These are phyloP conservation scores for Kodamaea arcana DNA, from an alignment of 1,139 yeast genomes.

Conservation along the genomic window DNA sequence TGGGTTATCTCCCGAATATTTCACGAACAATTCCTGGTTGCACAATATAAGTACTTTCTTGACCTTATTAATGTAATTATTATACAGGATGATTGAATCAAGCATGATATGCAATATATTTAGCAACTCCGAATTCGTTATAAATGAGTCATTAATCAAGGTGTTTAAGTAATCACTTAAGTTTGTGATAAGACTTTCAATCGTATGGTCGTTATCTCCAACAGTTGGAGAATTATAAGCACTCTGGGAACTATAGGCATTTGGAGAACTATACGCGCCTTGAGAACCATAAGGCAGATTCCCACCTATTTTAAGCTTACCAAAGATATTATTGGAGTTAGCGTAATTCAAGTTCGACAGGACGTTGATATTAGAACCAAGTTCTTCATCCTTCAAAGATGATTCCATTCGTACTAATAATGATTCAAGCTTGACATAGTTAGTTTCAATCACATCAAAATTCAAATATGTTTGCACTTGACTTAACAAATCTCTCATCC, in stretches of 20 bases:
- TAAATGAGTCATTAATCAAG: slow-evolving; percentile 61
- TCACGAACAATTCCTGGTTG: slow-evolving; percentile 42
- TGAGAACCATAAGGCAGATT: slow-evolving; percentile 7
- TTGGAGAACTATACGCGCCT: slow-evolving; percentile 3
- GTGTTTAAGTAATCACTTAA: slow-evolving; percentile 62
- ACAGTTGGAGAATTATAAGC: background rate
- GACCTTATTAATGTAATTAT: slow-evolving; percentile 50
- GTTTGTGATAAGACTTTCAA: slow-evolving; percentile 46
- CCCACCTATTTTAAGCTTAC: too few species aligned
- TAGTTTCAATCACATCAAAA: slow-evolving; percentile 57
- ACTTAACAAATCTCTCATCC: slow-evolving; percentile 59
- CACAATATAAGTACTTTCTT: slow-evolving; percentile 54
- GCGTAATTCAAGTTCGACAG: slow-evolving; percentile 20
- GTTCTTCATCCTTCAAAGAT: slow-evolving; percentile 13
- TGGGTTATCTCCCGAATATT: slow-evolving; percentile 37
- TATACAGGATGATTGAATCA: slow-evolving; percentile 49
- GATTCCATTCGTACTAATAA: slow-evolving; percentile 18
- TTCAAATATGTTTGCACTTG: slow-evolving; percentile 56
- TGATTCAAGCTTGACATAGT: slow-evolving; percentile 42
- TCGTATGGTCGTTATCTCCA: slow-evolving; percentile 10
- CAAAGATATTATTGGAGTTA: slow-evolving; percentile 23
- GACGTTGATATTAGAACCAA: slow-evolving; percentile 12
- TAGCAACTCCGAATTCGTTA: slow-evolving; percentile 58
- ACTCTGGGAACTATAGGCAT: background rate
- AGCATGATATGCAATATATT: slow-evolving; percentile 43